phyloP scores from a whole-genome alignment of 2,329 filamentous ascomycete genomes.

The Trichoderma afroharzianum region DNA sequence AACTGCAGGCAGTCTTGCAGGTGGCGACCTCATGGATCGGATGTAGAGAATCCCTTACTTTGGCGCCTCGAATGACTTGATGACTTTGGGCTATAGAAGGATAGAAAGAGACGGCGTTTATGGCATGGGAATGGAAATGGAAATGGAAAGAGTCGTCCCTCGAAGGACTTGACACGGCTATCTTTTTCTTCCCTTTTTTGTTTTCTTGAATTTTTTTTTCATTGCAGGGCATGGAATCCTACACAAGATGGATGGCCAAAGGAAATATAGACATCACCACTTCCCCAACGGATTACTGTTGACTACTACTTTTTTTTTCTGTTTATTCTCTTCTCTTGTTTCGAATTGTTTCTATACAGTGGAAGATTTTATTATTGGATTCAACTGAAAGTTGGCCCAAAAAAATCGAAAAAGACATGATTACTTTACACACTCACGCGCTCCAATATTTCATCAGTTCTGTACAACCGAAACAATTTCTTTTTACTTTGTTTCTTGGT shows the following conservation, averaged over 20 bases:
- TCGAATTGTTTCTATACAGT: neutral
- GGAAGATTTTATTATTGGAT: slow-evolving; percentile 25
- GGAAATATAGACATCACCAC: slow-evolving; percentile 23
- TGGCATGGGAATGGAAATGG: slow-evolving; percentile 23
- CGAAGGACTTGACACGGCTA: slow-evolving; percentile 9
- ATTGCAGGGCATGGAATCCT: slow-evolving; percentile 21
- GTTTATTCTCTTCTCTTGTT: neutral
- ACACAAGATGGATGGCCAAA: slow-evolving; percentile 16
- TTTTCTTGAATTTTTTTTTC: neutral
- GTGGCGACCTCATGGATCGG: slow-evolving; percentile 63
- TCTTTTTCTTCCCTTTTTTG: neutral
- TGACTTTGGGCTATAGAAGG: slow-evolving; percentile 38
- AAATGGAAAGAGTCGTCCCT: slow-evolving; percentile 15
- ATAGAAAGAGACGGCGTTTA: slow-evolving; percentile 41
- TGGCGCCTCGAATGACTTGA: slow-evolving; percentile 35
- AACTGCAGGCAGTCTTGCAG: slow-evolving; percentile 71
- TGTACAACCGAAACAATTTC: neutral
- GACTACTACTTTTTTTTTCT: neutral
- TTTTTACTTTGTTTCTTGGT: neutral
- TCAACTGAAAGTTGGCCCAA: slow-evolving; percentile 1
- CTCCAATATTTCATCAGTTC: neutral
- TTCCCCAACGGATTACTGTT: slow-evolving; percentile 19
- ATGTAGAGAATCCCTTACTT: slow-evolving; percentile 32
- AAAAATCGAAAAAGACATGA: neutral
- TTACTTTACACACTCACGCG: neutral